phyloP scores from a whole-genome alignment of 2,329 filamentous ascomycete genomes.

The Xylaria arbuscula region DNA sequence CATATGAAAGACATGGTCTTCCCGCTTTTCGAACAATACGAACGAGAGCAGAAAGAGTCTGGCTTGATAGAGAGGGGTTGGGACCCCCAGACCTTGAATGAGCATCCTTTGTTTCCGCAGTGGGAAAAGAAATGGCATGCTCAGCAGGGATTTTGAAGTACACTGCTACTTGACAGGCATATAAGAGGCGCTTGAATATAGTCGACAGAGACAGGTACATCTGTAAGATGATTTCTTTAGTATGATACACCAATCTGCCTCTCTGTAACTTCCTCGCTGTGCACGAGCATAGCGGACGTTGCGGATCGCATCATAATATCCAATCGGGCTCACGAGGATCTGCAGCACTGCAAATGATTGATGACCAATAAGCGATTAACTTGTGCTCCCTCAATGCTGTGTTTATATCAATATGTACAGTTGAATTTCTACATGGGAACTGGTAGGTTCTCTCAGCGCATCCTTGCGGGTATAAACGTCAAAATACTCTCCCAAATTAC shows the following conservation, averaged over 20 bases:
- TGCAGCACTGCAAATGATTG: not conserved
- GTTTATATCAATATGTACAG: slow-evolving; percentile 36
- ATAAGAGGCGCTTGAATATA: not conserved
- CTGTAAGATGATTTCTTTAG: too few species aligned
- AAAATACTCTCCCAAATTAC: slow-evolving; percentile 10
- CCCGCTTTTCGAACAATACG: slow-evolving; percentile 72
- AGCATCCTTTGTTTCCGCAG: slow-evolving; percentile 79
- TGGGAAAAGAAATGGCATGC: slow-evolving; percentile 79
- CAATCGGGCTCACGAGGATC: not conserved
- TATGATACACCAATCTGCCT: not conserved
- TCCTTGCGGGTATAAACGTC: slow-evolving; percentile 29
- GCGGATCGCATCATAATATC: not conserved
- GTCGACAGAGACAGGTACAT: not conserved
- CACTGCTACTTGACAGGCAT: not conserved
- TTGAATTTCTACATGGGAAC: slow-evolving; percentile 10
- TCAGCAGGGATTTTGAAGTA: slow-evolving; percentile 47
- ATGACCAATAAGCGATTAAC: slow-evolving; percentile 10
- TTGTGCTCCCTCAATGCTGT: slow-evolving; percentile 1
- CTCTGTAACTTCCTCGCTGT: not conserved
- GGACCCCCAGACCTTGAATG: slow-evolving; percentile 75
- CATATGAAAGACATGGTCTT: slow-evolving; percentile 79
- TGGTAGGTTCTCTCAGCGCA: not conserved
- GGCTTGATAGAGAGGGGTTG: slow-evolving; percentile 71
- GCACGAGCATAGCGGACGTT: not conserved
- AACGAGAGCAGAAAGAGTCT: slow-evolving; percentile 71